Conservation (phyloP, 2,329 filamentous ascomycete species). For the Calonectria honghensis region DNA sequence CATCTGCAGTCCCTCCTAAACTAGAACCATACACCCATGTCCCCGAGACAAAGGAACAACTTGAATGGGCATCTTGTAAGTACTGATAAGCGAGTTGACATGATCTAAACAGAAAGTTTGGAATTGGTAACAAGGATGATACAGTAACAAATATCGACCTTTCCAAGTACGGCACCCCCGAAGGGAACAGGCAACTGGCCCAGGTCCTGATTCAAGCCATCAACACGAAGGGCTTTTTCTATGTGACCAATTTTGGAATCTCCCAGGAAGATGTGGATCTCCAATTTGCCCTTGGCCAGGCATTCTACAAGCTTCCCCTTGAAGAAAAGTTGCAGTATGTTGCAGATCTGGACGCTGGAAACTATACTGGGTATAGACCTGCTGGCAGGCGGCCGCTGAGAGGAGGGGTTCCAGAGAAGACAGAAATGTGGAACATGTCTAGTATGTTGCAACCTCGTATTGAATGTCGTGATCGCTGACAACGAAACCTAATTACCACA, state of each 20-base stretch:
- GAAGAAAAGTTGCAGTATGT: slow-evolving; percentile 76
- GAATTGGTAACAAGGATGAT: neutral
- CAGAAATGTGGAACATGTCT: slow-evolving; percentile 63
- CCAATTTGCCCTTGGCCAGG: slow-evolving; percentile 76
- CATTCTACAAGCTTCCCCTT: slow-evolving; percentile 71
- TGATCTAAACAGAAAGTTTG: neutral
- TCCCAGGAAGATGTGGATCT: slow-evolving; percentile 73
- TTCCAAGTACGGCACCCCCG: slow-evolving; percentile 57
- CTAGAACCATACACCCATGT: slow-evolving; percentile 60
- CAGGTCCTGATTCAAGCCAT: slow-evolving; percentile 58
- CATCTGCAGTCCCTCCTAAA: slow-evolving; percentile 53
- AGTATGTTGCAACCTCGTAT: slow-evolving; percentile 50
- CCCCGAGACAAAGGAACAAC: slow-evolving; percentile 60
- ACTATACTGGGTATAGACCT: slow-evolving; percentile 75
- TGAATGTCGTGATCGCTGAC: neutral
- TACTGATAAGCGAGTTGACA: neutral
- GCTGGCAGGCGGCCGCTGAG: slow-evolving; percentile 61
- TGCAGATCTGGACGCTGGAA: slow-evolving; percentile 68
- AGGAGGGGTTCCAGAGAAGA: slow-evolving; percentile 64
- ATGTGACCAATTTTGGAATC: slow-evolving; percentile 76
- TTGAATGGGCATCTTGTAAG: slow-evolving; percentile 58
- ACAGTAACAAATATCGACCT: slow-evolving; percentile 60
- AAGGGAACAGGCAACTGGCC: slow-evolving; percentile 57
- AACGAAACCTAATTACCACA: slow-evolving; percentile 20
- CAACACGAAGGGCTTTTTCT: slow-evolving; percentile 58